Evolutionary conservation across 2,329 filamentous ascomycete species (phyloP).

Genomic region (Lojkania enalia): DNA sequence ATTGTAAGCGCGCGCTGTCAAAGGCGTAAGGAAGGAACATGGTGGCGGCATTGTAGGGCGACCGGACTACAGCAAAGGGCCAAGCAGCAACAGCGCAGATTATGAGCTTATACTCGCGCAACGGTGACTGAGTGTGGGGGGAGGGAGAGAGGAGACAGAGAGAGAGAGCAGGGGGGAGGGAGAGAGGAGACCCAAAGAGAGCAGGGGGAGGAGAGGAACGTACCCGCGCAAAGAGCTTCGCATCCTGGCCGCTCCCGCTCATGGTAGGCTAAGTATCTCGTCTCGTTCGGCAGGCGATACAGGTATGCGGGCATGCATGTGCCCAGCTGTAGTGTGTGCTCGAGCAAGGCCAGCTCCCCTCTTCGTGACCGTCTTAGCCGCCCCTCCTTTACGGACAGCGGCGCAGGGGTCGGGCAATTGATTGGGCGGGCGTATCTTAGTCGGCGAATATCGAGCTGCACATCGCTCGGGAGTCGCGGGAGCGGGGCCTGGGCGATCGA

Average conservation of each 20-base stretch:
- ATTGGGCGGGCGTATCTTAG: constrained; percentile 11
- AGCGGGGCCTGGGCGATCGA: constrained; percentile 1
- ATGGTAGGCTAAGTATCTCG: constrained; percentile 50
- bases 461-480: constrained; percentile 19
- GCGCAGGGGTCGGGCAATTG: constrained; percentile 12
- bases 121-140: not conserved
- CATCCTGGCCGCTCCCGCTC: constrained; percentile 81
- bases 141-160: constrained; percentile 9
- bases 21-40: constrained; percentile 47
- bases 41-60: constrained; percentile 19
- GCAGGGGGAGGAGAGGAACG: constrained; percentile 44
- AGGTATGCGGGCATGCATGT: constrained; percentile 39
- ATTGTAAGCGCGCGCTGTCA: constrained; percentile 55
- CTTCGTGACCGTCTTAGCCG: constrained; percentile 27
- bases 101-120: too few species aligned
- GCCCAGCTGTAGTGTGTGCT: constrained; percentile 30
- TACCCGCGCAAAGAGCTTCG: constrained; percentile 99
- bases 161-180: constrained; percentile 11
- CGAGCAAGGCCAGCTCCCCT: constrained; percentile 26
- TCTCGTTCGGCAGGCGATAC: constrained; percentile 18
- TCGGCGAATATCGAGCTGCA: constrained; percentile 13
- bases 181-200: constrained; percentile 10
- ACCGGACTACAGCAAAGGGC: constrained; percentile 1
- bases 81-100: too few species aligned
- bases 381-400: constrained; percentile 20